Base-by-base conservation (phyloP, 2,329 filamentous ascomycete species). In the Colletotrichum cuscutae region DNA sequence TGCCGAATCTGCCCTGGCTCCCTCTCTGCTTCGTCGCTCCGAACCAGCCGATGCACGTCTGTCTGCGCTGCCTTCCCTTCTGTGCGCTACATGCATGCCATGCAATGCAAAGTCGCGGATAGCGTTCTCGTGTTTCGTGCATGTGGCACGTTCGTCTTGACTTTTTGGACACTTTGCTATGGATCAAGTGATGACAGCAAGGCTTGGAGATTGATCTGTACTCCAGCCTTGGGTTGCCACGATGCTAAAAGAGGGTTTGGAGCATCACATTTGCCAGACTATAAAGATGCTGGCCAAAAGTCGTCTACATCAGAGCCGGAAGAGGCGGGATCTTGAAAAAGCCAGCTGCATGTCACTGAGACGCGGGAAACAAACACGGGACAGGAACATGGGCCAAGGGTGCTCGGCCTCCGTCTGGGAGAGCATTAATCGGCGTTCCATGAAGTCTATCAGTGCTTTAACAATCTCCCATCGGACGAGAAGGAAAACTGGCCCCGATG, bases 41-140 rank as follows among this genome's bases (percentile, higher is more conserved):
- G 66, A 64, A 60, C 54, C 60, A 70, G 54, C 65, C 66, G 59
- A 65, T 35, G 65, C 53, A 60, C 26, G 53, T 24, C 12, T 60
- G 28, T 49, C 52, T 13, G 42, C 26, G 3, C 32, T 35, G 32
- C 54, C 28, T n/a, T 15, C 37, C 37, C 53, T 24, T 35, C 13
- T 49, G 26, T 49, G 42, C 46, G 42, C 24, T 42, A 13, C 6
- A 46, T 30, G 57, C 35, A 64, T 63, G 65, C 56, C 24, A 42
- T 42, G 37, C 37, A 42, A 42, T 42, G 37, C 37, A 42, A 19
- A 42, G 65, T 49, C 15, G 24, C 56, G 53, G 28, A 42, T 28
- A 46, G 32, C 24, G 19, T 46, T 56, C 63, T 35, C 63, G 24
- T 37, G 22, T 24, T 24, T 59, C 4, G 59, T 8, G 32, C 35